Evolutionary conservation across 2,329 filamentous ascomycete species (phyloP).

Genomic region (Myrmaecium sp.): DNA sequence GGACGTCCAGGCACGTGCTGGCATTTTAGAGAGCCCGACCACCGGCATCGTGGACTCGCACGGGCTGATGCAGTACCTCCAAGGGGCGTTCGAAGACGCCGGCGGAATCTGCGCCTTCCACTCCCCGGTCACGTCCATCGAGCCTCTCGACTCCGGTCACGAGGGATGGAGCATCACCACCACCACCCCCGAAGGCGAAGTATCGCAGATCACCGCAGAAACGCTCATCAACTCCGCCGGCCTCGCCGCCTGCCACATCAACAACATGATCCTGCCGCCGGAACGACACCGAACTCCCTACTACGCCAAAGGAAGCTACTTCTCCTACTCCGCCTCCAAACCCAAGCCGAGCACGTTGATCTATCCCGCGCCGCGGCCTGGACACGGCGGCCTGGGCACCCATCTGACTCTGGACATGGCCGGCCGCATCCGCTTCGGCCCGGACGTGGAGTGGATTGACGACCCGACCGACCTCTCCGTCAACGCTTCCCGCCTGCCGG

Average conservation of each 20-base stretch:
- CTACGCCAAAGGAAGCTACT: conserved; percentile 94
- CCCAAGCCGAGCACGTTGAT: conserved; percentile 59
- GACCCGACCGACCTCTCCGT: conserved; percentile 52
- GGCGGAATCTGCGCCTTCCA: conserved; percentile 61
- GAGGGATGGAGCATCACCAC: conserved; percentile 55
- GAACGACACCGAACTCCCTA: conserved; percentile 42
- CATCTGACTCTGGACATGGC: conserved; percentile 82
- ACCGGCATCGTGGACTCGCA: conserved; percentile 90
- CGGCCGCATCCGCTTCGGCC: conserved; percentile 76
- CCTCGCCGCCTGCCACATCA: conserved; percentile 55
- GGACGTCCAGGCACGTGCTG: conserved; percentile 51
- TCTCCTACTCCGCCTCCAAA: conserved; percentile 52
- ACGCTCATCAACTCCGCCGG: conserved; percentile 77
- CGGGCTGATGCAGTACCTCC: conserved; percentile 62
- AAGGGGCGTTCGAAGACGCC: conserved; percentile 57
- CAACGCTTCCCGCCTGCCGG: conserved; percentile 42
- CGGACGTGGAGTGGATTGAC: conserved; percentile 87
- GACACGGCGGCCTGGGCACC: conserved; percentile 72
- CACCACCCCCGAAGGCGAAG: conserved; percentile 27
- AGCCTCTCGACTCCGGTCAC: conserved; percentile 34
- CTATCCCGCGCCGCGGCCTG: conserved; percentile 74
- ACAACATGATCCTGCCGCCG: conserved; percentile 61
- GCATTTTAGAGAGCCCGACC: conserved; percentile 65
- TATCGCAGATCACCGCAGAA: conserved; percentile 49
- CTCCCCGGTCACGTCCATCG: conserved; percentile 46